Conservation (phyloP, 495 filamentous ascomycete species). For the Penicillium canescens region DNA sequence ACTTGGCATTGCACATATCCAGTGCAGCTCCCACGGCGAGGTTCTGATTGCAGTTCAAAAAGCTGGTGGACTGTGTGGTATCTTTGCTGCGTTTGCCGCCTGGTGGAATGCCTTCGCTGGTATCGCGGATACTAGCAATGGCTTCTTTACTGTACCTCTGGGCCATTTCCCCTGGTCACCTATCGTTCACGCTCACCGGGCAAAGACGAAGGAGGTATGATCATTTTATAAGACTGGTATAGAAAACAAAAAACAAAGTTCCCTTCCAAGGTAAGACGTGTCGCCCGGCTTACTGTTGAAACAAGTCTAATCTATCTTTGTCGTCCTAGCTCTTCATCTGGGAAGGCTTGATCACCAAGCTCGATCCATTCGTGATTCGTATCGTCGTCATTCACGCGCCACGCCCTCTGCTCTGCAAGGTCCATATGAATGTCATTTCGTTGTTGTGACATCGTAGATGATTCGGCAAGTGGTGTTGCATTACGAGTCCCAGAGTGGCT, state of each 20-base stretch:
- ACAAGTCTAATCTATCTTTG: neutral
- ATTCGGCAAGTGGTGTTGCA: neutral
- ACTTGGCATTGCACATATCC: conserved; percentile 67
- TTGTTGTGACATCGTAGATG: neutral
- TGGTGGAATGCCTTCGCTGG: conserved; percentile 92
- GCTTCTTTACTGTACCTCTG: conserved; percentile 84
- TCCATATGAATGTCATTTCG: neutral
- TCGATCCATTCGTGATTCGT: conserved; percentile 30
- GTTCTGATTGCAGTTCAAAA: conserved; percentile 53
- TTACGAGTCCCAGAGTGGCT: neutral
- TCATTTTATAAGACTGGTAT: no score
- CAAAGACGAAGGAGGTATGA: conserved; percentile 17
- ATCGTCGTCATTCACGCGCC: conserved; percentile 4
- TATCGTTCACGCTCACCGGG: conserved; percentile 11
- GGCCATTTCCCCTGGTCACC: conserved; percentile 80
- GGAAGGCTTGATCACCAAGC: conserved; percentile 11
- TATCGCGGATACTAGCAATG: conserved; percentile 70
- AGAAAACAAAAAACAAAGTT: no score
- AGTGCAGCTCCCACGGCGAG: conserved; percentile 32
- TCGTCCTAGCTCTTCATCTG: conserved; percentile 26
- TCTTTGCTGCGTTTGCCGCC: conserved; percentile 77
- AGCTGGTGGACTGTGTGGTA: conserved; percentile 75
- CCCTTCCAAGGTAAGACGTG: no score
- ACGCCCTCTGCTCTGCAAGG: conserved; percentile 5
- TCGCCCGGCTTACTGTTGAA: no score